These are phyloP conservation scores for Dactylorhiza incarnata DNA, from an alignment of 106 monocot species.

Conservation along the genomic window DNA sequence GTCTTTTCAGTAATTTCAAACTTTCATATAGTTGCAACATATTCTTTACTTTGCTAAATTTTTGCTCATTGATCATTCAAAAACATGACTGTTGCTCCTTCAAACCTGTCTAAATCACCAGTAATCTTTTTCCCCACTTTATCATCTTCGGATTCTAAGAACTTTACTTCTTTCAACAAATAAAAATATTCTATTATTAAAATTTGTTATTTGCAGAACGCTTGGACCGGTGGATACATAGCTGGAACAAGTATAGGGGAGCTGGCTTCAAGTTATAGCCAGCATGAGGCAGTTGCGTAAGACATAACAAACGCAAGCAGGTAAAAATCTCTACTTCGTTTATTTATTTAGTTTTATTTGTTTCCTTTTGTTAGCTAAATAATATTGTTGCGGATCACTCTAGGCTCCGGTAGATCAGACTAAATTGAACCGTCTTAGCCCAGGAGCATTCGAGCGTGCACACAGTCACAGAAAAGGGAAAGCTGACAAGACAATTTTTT, in stretches of 20 bases:
- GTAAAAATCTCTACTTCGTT: too few relatives aligned
- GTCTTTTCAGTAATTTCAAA: neutral
- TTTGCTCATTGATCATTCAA: neutral
- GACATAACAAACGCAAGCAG: too few relatives aligned
- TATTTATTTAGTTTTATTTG: too few relatives aligned
- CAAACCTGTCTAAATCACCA: neutral
- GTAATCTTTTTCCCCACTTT: neutral
- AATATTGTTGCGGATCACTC: too few relatives aligned
- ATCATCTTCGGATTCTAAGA: neutral
- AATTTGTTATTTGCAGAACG: slow-evolving; percentile 42
- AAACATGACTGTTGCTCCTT: neutral
- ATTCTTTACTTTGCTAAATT: neutral
- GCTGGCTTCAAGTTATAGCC: slow-evolving; percentile 24
- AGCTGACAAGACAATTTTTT: too few relatives aligned
- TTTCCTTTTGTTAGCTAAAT: too few relatives aligned
- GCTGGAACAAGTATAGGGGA: slow-evolving; percentile 73
- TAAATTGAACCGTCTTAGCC: too few relatives aligned
- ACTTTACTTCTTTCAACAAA: neutral
- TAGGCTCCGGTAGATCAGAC: fast-evolving
- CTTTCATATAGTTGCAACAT: neutral
- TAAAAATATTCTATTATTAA: neutral
- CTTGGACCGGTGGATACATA: slow-evolving; percentile 89
- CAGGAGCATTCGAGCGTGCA: too few relatives aligned
- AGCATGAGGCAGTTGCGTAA: neutral
- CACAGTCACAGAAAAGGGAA: too few relatives aligned